Evolutionary conservation across 768 basidiomycete species (phyloP), one percentile per base, ranked within the genome.

Genomic region (Sporobolomyces phaffii): DNA sequence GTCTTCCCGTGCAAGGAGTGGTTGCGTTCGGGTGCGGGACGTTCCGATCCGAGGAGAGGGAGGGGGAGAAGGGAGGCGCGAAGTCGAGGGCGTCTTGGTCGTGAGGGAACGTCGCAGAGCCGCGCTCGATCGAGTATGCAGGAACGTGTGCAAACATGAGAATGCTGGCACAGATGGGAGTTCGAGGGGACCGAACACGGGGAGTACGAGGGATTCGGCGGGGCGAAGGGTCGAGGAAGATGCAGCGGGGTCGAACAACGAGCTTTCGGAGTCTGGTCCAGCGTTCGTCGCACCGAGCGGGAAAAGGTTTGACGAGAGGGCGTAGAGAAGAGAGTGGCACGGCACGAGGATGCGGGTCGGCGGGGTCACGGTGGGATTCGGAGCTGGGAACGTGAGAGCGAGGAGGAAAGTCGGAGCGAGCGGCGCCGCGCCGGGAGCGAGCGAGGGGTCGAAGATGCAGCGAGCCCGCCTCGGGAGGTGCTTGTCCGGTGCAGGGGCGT

Each of bases 351-450:
- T 6, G 17, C 38, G 13, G 2, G 6, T 38, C 1, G 43, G 20
- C 20, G 59, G 28, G 15, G n/a, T 24, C 13, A 34, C 4, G 33
- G 3, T 9, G 2, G 60, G 26, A 4, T 58, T 22, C 13, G 13
- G 7, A 9, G 56, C 29, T 4, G 26, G 49, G 50, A 60, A 65
- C 7, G 34, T 22, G 43, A 60, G 11, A 3, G 66, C 41, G 56
- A 68, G 66, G 41, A 68, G 43, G 38, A 62, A 62, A 1, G 40
- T 63, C 2, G 66, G 66, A 1, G 50, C 29, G 45, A 68, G 17
- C 28, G 56, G 34, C 2, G 45, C 22, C 2, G 50, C 3, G 24
- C 24, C 50, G 7, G 29, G 20, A 0, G 61, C 24, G 13, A 45
- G 50, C 20, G 61, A 43, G 1, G 43, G 28, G n/a, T 36, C 29